phyloP scores from a whole-genome alignment of 495 filamentous ascomycete species.

The Endocarpon pusillum region DNA sequence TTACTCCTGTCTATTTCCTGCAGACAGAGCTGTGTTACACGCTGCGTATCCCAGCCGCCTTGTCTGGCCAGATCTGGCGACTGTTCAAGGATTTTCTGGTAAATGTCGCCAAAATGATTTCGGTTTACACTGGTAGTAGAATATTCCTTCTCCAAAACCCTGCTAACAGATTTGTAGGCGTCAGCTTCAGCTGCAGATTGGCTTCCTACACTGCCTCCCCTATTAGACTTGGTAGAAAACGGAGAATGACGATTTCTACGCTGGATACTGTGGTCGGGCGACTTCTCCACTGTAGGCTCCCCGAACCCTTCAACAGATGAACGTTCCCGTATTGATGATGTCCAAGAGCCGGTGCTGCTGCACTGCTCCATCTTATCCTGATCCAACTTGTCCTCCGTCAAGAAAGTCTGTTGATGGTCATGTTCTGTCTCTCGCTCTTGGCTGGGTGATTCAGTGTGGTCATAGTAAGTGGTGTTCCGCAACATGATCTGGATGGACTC shows the following conservation, averaged over 20 bases:
- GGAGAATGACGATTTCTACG: no score
- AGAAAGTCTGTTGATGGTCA: conserved; percentile 13
- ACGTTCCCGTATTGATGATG: conserved; percentile 28
- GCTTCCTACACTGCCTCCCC: conserved; percentile 7
- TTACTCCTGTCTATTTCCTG: conserved; percentile 29
- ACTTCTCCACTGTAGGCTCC: conserved; percentile 13
- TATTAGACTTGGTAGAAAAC: conserved; percentile 6
- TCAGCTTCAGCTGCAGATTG: conserved; percentile 23
- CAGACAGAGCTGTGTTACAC: conserved; percentile 34
- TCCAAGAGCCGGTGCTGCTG: conserved; percentile 38
- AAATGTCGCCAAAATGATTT: conserved; percentile 13
- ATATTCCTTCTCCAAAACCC: conserved; percentile 25
- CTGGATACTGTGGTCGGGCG: conserved; percentile 4
- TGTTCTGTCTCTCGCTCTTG: conserved; percentile 15
- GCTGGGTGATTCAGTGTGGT: no score
- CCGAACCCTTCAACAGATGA: conserved; percentile 14
- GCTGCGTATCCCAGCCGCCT: conserved; percentile 36
- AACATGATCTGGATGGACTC: conserved; percentile 48
- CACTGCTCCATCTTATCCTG: conserved; percentile 30
- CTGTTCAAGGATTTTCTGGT: conserved; percentile 15
- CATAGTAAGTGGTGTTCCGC: conserved; percentile 24
- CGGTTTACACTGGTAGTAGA: conserved; percentile 13
- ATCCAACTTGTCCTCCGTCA: conserved; percentile 8
- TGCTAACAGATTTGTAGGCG: conserved; percentile 24
- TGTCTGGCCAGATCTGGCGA: conserved; percentile 31